phyloP scores from a whole-genome alignment of 1,139 yeast species.

The Yamadazyma sp. region DNA sequence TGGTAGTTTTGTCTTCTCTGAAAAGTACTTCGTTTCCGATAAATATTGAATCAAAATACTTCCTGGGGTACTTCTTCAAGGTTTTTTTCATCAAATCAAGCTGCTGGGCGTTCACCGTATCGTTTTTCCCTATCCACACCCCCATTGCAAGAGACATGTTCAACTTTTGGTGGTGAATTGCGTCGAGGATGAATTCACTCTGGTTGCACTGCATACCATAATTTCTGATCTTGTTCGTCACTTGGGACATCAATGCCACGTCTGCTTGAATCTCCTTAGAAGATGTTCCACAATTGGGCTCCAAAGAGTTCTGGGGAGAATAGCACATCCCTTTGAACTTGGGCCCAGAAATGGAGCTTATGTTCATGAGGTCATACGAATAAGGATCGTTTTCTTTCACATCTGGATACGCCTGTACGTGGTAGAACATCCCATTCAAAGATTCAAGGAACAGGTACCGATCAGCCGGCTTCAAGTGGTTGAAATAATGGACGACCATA shows the following conservation, averaged over 20 bases:
- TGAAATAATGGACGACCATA: conserved; percentile 15
- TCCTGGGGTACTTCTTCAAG: conserved; percentile 44
- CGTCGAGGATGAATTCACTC: conserved; percentile 50
- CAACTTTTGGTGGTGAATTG: conserved; percentile 50
- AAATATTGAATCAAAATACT: conserved; percentile 49
- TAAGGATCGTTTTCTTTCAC: not conserved
- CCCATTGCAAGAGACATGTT: conserved; percentile 64
- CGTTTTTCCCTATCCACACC: conserved; percentile 57
- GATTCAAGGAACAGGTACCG: conserved; percentile 8
- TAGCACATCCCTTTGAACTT: conserved; percentile 59
- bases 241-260: conserved; percentile 53
- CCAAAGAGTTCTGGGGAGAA: conserved; percentile 52
- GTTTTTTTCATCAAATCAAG: conserved; percentile 43
- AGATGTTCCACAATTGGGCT: conserved; percentile 53
- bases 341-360: not conserved
- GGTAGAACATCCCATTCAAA: conserved; percentile 5
- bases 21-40: conserved; percentile 67
- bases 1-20: conserved; percentile 46
- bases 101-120: conserved; percentile 41
- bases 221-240: conserved; percentile 57
- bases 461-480: conserved; percentile 6
- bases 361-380: not conserved
- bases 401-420: not conserved
- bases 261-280: conserved; percentile 54
- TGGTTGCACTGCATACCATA: conserved; percentile 69